phyloP scores from a whole-genome alignment of 345 rosid species.

The Syzygium grande region DNA sequence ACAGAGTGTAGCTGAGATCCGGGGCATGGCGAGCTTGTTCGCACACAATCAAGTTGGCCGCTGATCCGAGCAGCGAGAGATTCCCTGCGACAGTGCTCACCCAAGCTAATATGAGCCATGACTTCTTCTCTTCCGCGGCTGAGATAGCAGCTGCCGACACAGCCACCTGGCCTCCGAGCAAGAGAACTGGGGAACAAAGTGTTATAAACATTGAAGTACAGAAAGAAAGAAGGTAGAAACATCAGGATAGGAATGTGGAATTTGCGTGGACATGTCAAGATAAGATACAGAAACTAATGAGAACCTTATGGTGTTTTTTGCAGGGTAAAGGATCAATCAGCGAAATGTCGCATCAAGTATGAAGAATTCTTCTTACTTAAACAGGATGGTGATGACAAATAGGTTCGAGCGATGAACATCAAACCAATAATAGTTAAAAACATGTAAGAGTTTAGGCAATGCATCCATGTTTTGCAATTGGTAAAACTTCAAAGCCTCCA shows the following conservation, averaged over 20 bases:
- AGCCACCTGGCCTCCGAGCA: conserved; percentile 69
- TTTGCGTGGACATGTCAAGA: neutral
- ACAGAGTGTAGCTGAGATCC: conserved; percentile 37
- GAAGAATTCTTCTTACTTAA: neutral
- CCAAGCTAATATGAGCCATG: conserved; percentile 84
- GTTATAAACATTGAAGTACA: neutral
- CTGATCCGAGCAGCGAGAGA: conserved; percentile 75
- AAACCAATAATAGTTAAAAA: neutral
- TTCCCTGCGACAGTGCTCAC: conserved; percentile 85
- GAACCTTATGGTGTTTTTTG: neutral
- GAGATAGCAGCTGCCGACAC: conserved; percentile 61
- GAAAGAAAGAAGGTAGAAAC: neutral
- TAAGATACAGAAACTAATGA: neutral
- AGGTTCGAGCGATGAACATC: neutral
- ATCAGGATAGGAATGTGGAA: neutral
- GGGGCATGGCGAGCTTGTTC: conserved; percentile 70
- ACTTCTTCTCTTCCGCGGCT: conserved; percentile 52
- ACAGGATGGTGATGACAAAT: neutral
- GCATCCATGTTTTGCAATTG: neutral
- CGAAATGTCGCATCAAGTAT: neutral
- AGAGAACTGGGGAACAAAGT: conserved; percentile 30
- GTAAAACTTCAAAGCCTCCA: neutral
- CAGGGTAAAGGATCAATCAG: neutral
- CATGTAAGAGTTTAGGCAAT: neutral
- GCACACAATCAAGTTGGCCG: conserved; percentile 82